Evolutionary conservation across 306 rosid species (phyloP), one percentile per base, ranked within the genome.

Genomic region (Vigna angularis): DNA sequence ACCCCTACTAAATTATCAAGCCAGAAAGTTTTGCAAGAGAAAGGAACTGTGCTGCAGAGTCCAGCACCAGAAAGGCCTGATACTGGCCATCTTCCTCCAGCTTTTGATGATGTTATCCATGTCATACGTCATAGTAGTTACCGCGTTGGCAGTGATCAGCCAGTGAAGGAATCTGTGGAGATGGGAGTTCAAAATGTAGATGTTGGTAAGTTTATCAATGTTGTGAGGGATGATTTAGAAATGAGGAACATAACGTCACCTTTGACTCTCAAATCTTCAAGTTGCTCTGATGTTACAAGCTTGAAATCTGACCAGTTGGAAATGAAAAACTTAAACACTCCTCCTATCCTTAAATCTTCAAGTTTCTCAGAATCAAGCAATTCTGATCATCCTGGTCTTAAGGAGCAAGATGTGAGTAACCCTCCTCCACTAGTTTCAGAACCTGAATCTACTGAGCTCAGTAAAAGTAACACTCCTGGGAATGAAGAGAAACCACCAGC

Each of bases 51-150:
- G 10, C 32, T 84, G 68, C 90, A 81, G 73, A 92, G 72, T 82
- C 61, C 79, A 76, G 58, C 84, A 51, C 63, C 69, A 51, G 98
- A 95, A 77, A 91, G 86, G 78, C 78, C 85, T 34, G 82, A 83
- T 48, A 75, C 87, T 24, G 82, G 89, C 38, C 94, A 89, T 80
- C 92, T 96, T 75, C 90, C 97, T 73, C 85, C 97, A 10, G 98
- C 91, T 51, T 93, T 96, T 87, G 99, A 93, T 61, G 99, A 93
- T 38, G 81, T 96, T 50, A 96, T 96, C 85, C 97, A 96, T 84
- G 99, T 96, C 17, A 93, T 96, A 72, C 90, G 99, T 70, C 99
- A 93, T 61, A 96, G 99, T 81, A 96, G 98, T 88, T 96, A 87
- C 75, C 97, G 99, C 0, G 93, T 96, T 53, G 99, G 93, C 52